Percentiles rank a stretch among this genome's conserved stretches.
Evolutionary conservation across 208 protist genomes (phyloP).

Genomic region (Acanthamoeba castellanii): DNA sequence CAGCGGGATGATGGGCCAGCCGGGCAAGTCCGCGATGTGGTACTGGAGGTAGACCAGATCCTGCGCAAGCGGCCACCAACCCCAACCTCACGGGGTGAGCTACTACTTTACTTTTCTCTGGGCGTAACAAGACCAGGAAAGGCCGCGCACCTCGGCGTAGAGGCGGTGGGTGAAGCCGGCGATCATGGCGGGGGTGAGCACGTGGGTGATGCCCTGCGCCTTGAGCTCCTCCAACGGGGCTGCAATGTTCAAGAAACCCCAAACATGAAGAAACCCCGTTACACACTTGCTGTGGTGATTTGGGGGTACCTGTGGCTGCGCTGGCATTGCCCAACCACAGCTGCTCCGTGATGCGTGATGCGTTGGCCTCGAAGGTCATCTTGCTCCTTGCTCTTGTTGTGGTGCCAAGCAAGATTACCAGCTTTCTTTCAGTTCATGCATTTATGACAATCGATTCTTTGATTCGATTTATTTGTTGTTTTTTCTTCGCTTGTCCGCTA

Average conservation of each 20-base stretch:
- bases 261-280: too few relatives aligned
- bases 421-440: too few relatives aligned
- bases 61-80: background rate
- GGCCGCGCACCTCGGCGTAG: background rate
- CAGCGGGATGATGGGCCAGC: slow-evolving; percentile 34
- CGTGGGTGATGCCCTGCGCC: slow-evolving; percentile 25
- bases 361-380: background rate
- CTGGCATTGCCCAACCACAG: background rate
- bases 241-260: background rate
- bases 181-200: slow-evolving; percentile 41
- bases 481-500: too few relatives aligned
- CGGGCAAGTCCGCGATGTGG: slow-evolving; percentile 21
- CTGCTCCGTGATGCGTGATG: background rate
- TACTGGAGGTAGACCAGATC: slow-evolving; percentile 14
- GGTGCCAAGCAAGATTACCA: too few relatives aligned
- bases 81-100: background rate
- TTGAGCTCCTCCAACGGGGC: slow-evolving; percentile 32
- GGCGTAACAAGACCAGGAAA: background rate
- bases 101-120: background rate
- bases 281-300: background rate
- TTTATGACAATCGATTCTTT: too few relatives aligned
- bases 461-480: too few relatives aligned
- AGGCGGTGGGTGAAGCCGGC: background rate
- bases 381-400: too few relatives aligned
- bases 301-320: background rate